Percentiles rank a stretch among this genome's conserved stretches.
These are phyloP conservation scores for Pontederia paniculata DNA, from an alignment of 176 grass and related monocot species.

Conservation along the genomic window DNA sequence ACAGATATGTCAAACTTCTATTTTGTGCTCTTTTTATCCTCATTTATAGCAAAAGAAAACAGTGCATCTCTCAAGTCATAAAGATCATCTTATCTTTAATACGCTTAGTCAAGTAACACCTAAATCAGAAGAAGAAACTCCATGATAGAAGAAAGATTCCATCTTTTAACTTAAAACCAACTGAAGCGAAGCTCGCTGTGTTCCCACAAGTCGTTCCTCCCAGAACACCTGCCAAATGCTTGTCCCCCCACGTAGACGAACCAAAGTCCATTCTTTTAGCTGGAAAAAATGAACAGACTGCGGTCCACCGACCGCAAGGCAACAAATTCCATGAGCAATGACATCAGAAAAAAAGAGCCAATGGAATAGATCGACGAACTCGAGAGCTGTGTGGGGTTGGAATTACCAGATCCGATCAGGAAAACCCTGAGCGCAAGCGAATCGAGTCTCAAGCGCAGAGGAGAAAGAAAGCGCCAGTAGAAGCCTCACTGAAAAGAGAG, in stretches of 20 bases:
- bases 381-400: slow-evolving; percentile 9
- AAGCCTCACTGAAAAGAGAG: background rate
- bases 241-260: background rate
- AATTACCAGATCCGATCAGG: slow-evolving; percentile 34
- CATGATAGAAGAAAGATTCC: background rate
- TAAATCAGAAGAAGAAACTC: too few species aligned
- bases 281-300: slow-evolving; percentile 3
- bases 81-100: too few species aligned
- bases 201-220: slow-evolving; percentile 13
- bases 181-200: background rate
- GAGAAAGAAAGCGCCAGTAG: too few species aligned
- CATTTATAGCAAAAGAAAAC: too few species aligned
- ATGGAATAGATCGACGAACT: background rate
- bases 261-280: slow-evolving; percentile 19
- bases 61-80: too few species aligned
- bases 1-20: too few species aligned
- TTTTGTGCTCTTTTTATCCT: too few species aligned
- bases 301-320: slow-evolving; percentile 12
- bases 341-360: too few species aligned
- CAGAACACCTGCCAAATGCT: slow-evolving; percentile 16
- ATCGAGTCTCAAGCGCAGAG: background rate
- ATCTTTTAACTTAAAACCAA: background rate
- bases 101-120: too few species aligned
- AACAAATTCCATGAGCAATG: background rate
- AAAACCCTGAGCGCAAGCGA: slow-evolving; percentile 26